Evolutionary conservation across 176 grass and related monocot species (phyloP).

Genomic region (Leersia perrieri): DNA sequence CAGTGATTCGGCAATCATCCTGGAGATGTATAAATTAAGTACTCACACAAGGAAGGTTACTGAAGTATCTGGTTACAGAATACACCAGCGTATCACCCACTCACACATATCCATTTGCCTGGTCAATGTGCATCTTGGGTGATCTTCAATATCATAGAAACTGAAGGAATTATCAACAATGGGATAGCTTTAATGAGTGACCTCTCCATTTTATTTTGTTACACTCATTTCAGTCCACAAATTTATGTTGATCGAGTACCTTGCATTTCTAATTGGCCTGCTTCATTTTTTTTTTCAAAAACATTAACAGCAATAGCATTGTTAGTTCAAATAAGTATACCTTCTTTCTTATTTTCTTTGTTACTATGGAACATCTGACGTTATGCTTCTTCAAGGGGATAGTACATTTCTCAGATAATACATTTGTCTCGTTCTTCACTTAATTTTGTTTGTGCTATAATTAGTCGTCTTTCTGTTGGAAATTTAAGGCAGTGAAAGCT

Average conservation of each 20-base stretch:
- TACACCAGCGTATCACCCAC: neutral
- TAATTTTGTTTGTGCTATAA: neutral
- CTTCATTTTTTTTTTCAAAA: neutral
- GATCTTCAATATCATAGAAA: neutral
- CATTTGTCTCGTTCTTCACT: neutral
- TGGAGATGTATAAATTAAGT: neutral
- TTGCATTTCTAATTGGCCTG: neutral
- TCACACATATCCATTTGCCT: neutral
- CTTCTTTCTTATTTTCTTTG: neutral
- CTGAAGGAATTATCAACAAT: neutral
- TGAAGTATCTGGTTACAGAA: neutral
- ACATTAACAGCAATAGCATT: neutral
- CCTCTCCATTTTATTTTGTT: neutral
- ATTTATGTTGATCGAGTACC: neutral
- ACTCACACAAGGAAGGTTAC: neutral
- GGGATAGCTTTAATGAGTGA: neutral
- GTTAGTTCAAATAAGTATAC: neutral
- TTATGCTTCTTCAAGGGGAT: neutral
- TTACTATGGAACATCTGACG: neutral
- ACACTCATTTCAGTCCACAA: neutral
- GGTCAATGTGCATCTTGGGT: neutral
- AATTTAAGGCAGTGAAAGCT: neutral
- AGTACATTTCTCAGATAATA: neutral
- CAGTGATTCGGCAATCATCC: neutral
- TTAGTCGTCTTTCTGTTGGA: neutral